Evolutionary conservation across 2,329 filamentous ascomycete species (phyloP), one percentile per base, ranked within the genome.

Genomic region (Penicillium sp.): DNA sequence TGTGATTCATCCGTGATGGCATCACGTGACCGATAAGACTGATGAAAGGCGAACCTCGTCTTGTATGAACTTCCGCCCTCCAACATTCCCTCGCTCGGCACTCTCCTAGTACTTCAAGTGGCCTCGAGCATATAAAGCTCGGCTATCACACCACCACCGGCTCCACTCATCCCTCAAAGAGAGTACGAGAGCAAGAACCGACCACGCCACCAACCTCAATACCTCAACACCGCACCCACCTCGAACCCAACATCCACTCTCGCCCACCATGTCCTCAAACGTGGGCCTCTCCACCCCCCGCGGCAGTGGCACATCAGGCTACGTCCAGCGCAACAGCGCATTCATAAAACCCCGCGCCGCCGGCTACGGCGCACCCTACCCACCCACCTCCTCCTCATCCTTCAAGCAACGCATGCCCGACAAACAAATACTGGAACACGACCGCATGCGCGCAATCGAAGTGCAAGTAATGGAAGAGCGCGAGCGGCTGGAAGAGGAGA

Each of bases 251-350:
- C 38, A 7, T 24, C n/a, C 20, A 24, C 30, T 5, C 7, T 6
- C 33, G 13, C 1, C 39, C 33, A 45, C 20, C 13, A 97, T 97
- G 94, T 94, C 92, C 54, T 91, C 94, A 61, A 99, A 99, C 77
- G 94, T 99, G 67, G 95, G 94, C 51, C 90, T 99, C 65, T 86
- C 88, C 51, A 99, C 94, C 4, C 94, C 94, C 3, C 87, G 94
- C 66, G 94, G 94, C 62, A 95, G 89, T 69, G 94, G 94, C 43
- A 99, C 94, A 51, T 97, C 92, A 1, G 94, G 94, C 69, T 97
- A 97, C 71, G 92, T 99, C 50, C 92, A 97, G 75, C 90, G 91
- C 73, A 99, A 97, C 77, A 84, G 91, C 31, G 94, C 94, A 16
- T 86, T 92, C 69, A 85, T 96, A 63, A 85, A 82, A 68, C 91